phyloP scores from a whole-genome alignment of 495 filamentous ascomycete species.

The Penicillium verhagenii region DNA sequence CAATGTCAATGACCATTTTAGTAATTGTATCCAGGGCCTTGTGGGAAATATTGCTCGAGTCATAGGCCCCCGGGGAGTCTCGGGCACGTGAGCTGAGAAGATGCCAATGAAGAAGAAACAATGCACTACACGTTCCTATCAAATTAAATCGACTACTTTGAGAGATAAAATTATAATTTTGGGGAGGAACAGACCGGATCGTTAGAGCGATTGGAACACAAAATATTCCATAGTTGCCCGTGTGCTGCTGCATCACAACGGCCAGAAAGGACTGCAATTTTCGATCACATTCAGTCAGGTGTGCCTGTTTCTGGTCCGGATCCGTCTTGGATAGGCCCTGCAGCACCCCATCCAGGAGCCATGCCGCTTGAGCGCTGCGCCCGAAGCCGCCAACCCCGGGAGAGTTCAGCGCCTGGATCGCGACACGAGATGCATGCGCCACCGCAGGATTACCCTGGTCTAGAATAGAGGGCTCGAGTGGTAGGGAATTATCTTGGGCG shows the following conservation, averaged over 20 bases:
- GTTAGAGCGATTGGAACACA: conserved; percentile 28
- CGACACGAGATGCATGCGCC: too few species aligned
- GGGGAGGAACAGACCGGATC: conserved; percentile 24
- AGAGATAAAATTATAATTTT: neutral
- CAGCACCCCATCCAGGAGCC: conserved; percentile 28
- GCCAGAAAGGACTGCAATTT: conserved; percentile 21
- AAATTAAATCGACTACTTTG: neutral
- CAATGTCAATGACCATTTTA: conserved; percentile 23
- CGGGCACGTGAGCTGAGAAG: too few species aligned
- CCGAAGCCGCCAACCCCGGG: conserved; percentile 20
- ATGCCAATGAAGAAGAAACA: conserved; percentile 13
- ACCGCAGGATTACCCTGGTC: too few species aligned
- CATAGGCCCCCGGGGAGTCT: neutral
- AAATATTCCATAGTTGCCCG: conserved; percentile 18
- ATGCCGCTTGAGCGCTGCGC: conserved; percentile 30
- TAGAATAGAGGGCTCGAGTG: neutral
- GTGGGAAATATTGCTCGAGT: conserved; percentile 6
- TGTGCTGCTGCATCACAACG: conserved; percentile 21
- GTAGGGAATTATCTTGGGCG: neutral
- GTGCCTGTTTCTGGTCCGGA: conserved; percentile 13
- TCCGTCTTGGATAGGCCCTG: conserved; percentile 14
- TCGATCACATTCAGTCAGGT: conserved; percentile 15
- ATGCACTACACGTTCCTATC: neutral
- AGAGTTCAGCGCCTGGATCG: too few species aligned
- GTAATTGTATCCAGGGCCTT: conserved; percentile 19